Base-by-base conservation (phyloP, 306 rosid species). In the Cicer pinnatifidum region DNA sequence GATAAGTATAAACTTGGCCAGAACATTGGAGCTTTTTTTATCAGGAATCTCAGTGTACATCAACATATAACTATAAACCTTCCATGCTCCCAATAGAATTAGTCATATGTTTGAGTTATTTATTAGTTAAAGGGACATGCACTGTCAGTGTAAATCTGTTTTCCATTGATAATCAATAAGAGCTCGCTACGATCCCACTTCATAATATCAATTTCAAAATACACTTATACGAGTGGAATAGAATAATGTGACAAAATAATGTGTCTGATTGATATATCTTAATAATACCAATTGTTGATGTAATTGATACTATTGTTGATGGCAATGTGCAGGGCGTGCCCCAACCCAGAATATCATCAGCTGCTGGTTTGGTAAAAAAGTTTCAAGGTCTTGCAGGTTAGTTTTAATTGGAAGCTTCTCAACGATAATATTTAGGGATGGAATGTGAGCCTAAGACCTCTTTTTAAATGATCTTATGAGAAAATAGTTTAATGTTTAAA, bases 351-450 rank as follows among this genome's bases (percentile, higher is more conserved):
- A 16, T 86, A 35, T 73, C 96, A 61, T 72, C 96, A 23, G 89
- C 93, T 20, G 86, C 88, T 61, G 79, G 75, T 75, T 81, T 89
- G 48, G 90, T 93, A 44, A 93, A 89, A 77, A 93, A 81, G 53
- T 15, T 93, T 75, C 91, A 93, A 4, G 97, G 83, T 61, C 84
- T 89, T 71, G 80, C 96, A 75, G 91, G 98, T 92, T 72, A 82
- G 89, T 66, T 62, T 53, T 71, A 16, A 20, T 33, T 17, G 10
- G 10, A 72, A 39, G 16, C 68, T 28, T 53, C 60, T 71, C 35
- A 57, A 64, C 35, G n/a, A 60, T 37, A 63, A 58, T 52, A 54
- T 56, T 20, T 19, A 16, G 40, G 17, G 43, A 40, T 67, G 64
- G 54, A 50, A 59, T 45, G 15, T 46, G 38, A 33, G 20, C 9